Percentiles rank a stretch among this genome's conserved stretches.
These are phyloP conservation scores for Ustilago trichophora DNA, from an alignment of 1,284 basidiomycete species.

Conservation along the genomic window DNA sequence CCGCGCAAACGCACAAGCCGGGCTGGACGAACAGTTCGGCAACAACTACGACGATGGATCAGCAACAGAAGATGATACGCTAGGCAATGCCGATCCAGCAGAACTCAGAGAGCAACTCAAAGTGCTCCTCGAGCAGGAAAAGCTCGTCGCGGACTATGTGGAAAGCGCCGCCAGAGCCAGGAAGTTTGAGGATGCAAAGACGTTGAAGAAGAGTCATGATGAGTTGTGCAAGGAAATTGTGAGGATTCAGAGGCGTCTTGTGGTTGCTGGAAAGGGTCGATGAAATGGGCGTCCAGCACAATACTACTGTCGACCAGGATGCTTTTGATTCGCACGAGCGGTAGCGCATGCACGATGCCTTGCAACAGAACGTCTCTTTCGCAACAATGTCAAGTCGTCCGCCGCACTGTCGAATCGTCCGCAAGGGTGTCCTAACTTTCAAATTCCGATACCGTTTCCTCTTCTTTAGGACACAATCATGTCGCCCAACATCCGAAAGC, in stretches of 20 bases:
- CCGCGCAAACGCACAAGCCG: background rate
- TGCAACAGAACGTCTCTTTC: too few relatives aligned
- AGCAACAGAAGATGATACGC: background rate
- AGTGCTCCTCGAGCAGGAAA: slow-evolving; percentile 60
- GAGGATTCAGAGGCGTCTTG: slow-evolving; percentile 34
- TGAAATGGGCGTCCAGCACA: too few relatives aligned
- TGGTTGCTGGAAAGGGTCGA: slow-evolving; percentile 18
- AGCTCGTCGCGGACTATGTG: slow-evolving; percentile 51
- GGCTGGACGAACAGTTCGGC: slow-evolving; percentile 8
- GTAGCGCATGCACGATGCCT: too few relatives aligned
- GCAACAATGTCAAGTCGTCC: too few relatives aligned
- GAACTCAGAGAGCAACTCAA: slow-evolving; percentile 47
- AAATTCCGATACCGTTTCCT: too few relatives aligned
- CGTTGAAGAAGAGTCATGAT: slow-evolving; percentile 53
- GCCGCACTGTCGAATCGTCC: too few relatives aligned
- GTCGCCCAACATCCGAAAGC: too few relatives aligned
- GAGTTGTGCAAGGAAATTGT: slow-evolving; percentile 59
- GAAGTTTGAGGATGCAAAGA: slow-evolving; percentile 60
- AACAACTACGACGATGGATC: background rate
- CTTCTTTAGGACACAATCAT: too few relatives aligned
- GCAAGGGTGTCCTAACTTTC: too few relatives aligned
- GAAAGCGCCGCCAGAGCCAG: slow-evolving; percentile 52
- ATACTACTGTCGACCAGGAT: too few relatives aligned
- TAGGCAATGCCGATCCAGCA: slow-evolving; percentile 13
- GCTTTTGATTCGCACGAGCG: too few relatives aligned